Conservation (phyloP, 176 grass and related monocot genomes). For the Phragmites australis region DNA sequence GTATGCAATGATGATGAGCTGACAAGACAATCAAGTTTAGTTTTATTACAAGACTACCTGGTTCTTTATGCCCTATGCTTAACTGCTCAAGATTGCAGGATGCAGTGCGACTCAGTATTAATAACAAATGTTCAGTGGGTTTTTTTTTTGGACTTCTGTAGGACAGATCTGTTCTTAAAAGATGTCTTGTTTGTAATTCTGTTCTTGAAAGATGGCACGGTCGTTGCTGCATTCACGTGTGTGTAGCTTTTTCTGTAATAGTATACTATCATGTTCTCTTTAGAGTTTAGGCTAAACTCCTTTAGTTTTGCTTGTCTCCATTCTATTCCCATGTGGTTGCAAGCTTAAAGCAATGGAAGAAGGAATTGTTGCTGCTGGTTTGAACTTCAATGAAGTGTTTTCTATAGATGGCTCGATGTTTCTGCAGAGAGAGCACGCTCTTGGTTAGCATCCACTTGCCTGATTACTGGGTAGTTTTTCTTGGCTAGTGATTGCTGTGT, state of each 20-base stretch:
- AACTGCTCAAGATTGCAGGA: not conserved
- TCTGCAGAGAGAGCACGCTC: not conserved
- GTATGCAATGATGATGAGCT: not conserved
- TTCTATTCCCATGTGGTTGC: constrained; percentile 30
- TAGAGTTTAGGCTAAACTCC: not conserved
- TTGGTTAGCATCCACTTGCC: not conserved
- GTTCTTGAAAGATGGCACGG: constrained; percentile 16
- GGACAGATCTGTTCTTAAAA: constrained; percentile 20
- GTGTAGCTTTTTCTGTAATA: not conserved
- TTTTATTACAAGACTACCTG: not conserved
- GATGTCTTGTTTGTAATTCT: not conserved
- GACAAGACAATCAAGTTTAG: not conserved
- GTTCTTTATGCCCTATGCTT: not conserved
- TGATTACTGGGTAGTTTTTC: not conserved
- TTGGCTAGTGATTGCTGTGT: not conserved
- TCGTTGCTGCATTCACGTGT: constrained; percentile 23
- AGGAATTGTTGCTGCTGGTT: not conserved
- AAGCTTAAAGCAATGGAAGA: not conserved
- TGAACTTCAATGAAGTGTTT: not conserved
- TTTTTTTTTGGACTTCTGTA: not conserved
- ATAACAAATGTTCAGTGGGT: not conserved
- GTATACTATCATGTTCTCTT: not conserved
- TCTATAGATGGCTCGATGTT: not conserved
- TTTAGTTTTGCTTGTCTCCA: constrained; percentile 34
- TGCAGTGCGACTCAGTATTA: not conserved